These are phyloP conservation scores for Mycogone perniciosa DNA, from an alignment of 2,329 filamentous ascomycete genomes.

Conservation along the genomic window DNA sequence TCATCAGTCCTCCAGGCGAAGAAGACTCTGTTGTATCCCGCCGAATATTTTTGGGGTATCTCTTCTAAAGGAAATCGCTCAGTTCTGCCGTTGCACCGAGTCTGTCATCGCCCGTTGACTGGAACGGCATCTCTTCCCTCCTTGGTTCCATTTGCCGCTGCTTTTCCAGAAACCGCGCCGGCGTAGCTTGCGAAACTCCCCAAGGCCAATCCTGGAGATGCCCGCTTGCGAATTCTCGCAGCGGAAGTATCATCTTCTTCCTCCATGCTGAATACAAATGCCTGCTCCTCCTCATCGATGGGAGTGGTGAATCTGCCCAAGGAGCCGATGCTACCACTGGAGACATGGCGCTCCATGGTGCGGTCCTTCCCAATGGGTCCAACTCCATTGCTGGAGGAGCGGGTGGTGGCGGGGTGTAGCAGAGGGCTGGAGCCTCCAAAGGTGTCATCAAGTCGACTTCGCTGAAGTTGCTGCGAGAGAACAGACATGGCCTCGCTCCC, in stretches of 20 bases:
- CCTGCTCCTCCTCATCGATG: conserved; percentile 58
- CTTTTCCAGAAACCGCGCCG: conserved; percentile 27
- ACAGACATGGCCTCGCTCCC: conserved; percentile 50
- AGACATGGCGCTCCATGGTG: conserved; percentile 51
- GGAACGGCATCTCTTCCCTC: conserved; percentile 23
- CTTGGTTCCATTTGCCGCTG: conserved; percentile 22
- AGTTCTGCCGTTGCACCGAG: conserved; percentile 2
- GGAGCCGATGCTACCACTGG: conserved; percentile 52
- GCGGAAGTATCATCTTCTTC: conserved; percentile 50
- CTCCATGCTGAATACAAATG: conserved; percentile 62
- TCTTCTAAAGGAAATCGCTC: conserved; percentile 1
- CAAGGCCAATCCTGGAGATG: conserved; percentile 37
- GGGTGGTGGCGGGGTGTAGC: conserved; percentile 43
- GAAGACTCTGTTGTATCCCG: conserved; percentile 4
- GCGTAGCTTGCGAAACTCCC: conserved; percentile 38
- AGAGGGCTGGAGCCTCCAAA: conserved; percentile 39
- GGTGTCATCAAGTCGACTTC: conserved; percentile 48
- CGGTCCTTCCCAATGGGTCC: conserved; percentile 37
- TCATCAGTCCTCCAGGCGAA: conserved; percentile 9
- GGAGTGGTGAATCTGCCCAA: conserved; percentile 55
- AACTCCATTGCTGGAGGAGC: conserved; percentile 33
- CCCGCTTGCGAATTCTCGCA: conserved; percentile 42
- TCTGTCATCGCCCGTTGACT: conserved; percentile 27
- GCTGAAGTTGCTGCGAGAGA: conserved; percentile 56
- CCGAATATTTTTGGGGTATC: conserved; percentile 8